Percentiles rank a stretch among this genome's conserved stretches.
Evolutionary conservation across 176 grass and related monocot genomes (phyloP).

Genomic region (Eragrostis nindensis): DNA sequence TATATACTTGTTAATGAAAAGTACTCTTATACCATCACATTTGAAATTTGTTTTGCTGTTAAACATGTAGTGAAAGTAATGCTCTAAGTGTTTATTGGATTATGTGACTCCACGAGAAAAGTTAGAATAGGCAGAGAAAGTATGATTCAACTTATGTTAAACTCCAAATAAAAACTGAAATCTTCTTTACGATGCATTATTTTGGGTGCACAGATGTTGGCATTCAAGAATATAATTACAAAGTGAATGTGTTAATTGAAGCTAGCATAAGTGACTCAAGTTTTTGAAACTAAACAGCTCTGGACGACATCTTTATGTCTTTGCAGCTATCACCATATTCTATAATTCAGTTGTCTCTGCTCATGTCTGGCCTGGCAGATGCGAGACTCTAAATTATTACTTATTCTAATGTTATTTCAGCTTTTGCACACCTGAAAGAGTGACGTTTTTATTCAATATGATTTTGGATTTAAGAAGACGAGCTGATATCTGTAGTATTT

Average conservation of each 20-base stretch:
- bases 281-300: neutral
- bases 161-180: neutral
- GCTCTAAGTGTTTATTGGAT: neutral
- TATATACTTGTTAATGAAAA: neutral
- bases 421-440: neutral
- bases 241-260: slow-evolving; percentile 1
- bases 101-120: neutral
- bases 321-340: neutral
- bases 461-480: neutral
- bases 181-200: neutral
- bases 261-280: neutral
- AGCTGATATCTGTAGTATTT: neutral
- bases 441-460: slow-evolving; percentile 7
- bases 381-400: neutral
- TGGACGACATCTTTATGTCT: neutral
- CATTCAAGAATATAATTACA: neutral
- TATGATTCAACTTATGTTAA: neutral
- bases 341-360: neutral
- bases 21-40: neutral
- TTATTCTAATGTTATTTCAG: neutral
- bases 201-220: neutral
- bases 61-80: neutral
- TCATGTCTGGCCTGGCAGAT: neutral
- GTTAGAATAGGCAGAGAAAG: neutral
- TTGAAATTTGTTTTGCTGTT: neutral